phyloP scores from a whole-genome alignment of 2,329 filamentous ascomycete genomes.

The Penicillium sp. region DNA sequence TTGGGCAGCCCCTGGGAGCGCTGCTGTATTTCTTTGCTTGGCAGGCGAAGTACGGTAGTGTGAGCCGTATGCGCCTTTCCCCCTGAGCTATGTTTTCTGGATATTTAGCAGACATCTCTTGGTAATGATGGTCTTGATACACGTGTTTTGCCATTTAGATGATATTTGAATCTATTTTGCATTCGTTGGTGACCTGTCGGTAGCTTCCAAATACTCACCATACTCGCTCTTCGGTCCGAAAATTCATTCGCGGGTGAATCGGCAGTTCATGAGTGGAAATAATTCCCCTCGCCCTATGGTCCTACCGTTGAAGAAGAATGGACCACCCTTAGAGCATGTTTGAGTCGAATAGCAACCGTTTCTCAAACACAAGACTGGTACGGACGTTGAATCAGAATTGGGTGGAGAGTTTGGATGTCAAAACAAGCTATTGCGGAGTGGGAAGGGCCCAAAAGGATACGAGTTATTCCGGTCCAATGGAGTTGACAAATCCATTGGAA shows the following conservation, averaged over 20 bases:
- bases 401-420: neutral
- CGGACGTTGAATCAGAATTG: neutral
- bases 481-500: neutral
- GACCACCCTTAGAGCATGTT: neutral
- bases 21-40: conserved; percentile 96
- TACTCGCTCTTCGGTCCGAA: neutral
- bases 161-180: neutral
- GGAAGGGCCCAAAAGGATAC: neutral
- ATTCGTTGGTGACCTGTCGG: neutral
- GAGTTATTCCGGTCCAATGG: neutral
- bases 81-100: conserved; percentile 2
- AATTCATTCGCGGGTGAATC: neutral
- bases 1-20: conserved; percentile 90
- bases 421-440: neutral
- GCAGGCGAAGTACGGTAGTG: conserved; percentile 94
- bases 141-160: neutral
- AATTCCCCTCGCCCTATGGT: neutral
- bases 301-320: neutral
- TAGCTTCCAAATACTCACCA: neutral
- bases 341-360: neutral
- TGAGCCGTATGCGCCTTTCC: conserved; percentile 47
- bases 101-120: neutral
- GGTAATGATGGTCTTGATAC: neutral
- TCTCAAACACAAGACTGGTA: neutral
- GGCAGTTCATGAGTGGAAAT: neutral